Base-by-base conservation (phyloP, 768 basidiomycete genomes). In the Leccinum variicolor region DNA sequence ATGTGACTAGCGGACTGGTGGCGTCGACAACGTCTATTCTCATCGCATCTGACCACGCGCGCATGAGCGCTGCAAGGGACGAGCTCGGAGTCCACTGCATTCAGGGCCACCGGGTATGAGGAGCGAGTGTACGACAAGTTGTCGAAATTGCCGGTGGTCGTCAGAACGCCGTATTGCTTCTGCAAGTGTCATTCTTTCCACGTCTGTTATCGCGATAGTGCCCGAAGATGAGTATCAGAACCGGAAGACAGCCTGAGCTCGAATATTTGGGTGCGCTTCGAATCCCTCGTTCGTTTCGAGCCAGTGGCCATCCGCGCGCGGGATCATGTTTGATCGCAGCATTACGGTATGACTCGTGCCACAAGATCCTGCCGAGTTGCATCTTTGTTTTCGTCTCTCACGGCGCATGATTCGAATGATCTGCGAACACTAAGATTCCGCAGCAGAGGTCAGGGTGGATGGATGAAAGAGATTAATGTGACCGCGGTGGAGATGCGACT, bases 301-400 rank as follows among this genome's bases (percentile, higher is more conserved):
- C 21, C 31, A 28, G 49, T 58, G 56, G 33, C 53, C 52, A 57
- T 54, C 58, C 52, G 3, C 33, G 23, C 17, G 21, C 39, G n/a
- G 11, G 36, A 60, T 48, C 57, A 54, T 10, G 45, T 64, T 58
- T 65, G 65, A 66, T 66, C 52, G 53, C 62, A 53, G 29, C 41
- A 26, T 57, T 53, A 48, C 23, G 62, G 43, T 33, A 64, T 34
- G 1, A 7, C 0, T 21, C 2, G 43, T 34, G 3, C 39, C 50
- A 41, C 23, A n/a, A 45, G 33, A 50, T 47, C 14, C 29, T 25
- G 48, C 10, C 49, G 31, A 39, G 39, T 9, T 39, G 31, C 2
- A 31, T 43, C 33, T 21, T 47, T 63, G 36, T 15, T 41, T 34
- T 6, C 36, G 19, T 19, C 7, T 17, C 23, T 15, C 33, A 36